Base-by-base conservation (phyloP, 768 basidiomycete species). In the Hypholoma sublateritium region DNA sequence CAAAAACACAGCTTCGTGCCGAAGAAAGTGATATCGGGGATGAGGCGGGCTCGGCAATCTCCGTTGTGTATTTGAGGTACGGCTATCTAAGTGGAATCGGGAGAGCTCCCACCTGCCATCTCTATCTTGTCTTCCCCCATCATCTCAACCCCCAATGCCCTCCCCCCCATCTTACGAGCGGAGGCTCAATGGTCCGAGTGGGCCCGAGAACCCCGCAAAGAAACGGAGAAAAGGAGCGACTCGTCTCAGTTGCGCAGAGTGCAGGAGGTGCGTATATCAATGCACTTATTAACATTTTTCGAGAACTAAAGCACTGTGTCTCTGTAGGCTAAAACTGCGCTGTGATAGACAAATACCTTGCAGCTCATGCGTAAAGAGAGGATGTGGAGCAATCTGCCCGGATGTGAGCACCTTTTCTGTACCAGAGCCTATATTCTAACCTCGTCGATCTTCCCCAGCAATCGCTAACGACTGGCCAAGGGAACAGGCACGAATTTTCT, bases 261-360 rank as follows among this genome's bases (percentile, higher is more conserved):
- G 89, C 66, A 79, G 89, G 68, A 81, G 89, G 89, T 86, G 59
- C n/a, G 52, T 9, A 13, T 3, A 47, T 14, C 24, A n/a, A 17
- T n/a, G 37, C 22, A 42, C 36, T 34, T n/a, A n/a, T 34, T 32
- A 7, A 4, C 32, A 22, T 19, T 32, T 41, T 22, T 25, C 39
- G 36, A 48, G 47, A 49, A 48, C 24, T 48, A 16, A 44, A 25
- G n/a, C 13, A 17, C 17, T 36, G 19, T 35, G 16, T 19, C 53
- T 52, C 44, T 48, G 17, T 56, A 87, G 87, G 61, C 70, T 89
- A 37, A 89, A 89, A 69, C 71, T 88, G 58, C 79, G 85, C 17
- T 93, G 90, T 70, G 89, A 92, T 76, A 81, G 90, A 63, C 79
- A 78, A 25, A 77, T 91, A 62, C 90, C 90, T 9, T 92, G 90